Evolutionary conservation across 106 monocot species (phyloP).

Genomic region (Dioscorea dumetorum): DNA sequence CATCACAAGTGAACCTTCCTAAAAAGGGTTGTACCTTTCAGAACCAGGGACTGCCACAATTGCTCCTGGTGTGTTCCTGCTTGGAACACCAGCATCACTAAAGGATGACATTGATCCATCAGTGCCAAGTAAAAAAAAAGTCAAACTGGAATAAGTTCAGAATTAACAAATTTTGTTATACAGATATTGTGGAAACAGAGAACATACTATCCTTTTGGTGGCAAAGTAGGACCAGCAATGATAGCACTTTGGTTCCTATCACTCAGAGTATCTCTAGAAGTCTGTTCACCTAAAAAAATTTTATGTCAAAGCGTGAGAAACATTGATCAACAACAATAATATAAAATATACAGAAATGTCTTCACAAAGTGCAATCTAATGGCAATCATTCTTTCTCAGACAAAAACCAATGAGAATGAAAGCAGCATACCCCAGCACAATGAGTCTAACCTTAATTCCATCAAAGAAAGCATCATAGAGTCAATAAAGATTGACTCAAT

Average conservation of each 20-base stretch:
- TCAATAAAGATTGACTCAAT: no score
- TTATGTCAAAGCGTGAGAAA: not conserved
- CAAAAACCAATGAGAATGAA: no score
- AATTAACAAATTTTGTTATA: not conserved
- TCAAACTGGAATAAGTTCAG: not conserved
- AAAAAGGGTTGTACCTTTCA: conserved; percentile 46
- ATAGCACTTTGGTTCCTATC: conserved; percentile 42
- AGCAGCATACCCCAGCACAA: no score
- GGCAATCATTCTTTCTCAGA: no score
- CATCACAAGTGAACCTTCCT: not conserved
- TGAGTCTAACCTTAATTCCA: not conserved
- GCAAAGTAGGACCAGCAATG: conserved; percentile 33
- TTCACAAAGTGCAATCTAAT: no score
- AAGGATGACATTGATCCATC: not conserved
- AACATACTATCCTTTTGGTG: conserved; percentile 70
- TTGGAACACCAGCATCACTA: conserved; percentile 39
- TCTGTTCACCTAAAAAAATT: conserved; percentile 46
- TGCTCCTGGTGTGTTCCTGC: conserved; percentile 32
- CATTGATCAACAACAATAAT: not conserved
- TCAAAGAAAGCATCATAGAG: not conserved
- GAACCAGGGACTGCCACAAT: conserved; percentile 44
- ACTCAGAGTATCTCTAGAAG: conserved; percentile 27
- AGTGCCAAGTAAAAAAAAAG: no score
- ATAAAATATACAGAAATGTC: no score
- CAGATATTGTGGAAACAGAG: not conserved